phyloP scores from a whole-genome alignment of 768 basidiomycete species.

The Boletus insuetus region DNA sequence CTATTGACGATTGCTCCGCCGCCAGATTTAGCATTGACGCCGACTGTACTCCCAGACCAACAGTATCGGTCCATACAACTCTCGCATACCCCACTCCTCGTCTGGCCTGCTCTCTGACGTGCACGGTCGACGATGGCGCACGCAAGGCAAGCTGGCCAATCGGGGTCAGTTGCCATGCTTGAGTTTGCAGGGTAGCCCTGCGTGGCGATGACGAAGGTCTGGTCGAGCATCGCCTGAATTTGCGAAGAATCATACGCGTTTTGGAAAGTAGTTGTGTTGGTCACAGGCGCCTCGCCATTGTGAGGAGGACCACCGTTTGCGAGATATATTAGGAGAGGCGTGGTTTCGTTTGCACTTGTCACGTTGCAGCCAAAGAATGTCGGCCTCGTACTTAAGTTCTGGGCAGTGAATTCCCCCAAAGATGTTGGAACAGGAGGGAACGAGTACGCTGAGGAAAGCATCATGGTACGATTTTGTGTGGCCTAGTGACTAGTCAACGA shows the following conservation, averaged over 20 bases:
- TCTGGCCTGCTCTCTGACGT: slow-evolving; percentile 24
- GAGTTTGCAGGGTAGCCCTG: slow-evolving; percentile 37
- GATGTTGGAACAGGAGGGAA: slow-evolving; percentile 32
- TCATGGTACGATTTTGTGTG: slow-evolving; percentile 38
- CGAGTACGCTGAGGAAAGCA: slow-evolving; percentile 33
- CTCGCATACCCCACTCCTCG: slow-evolving; percentile 29
- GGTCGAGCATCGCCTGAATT: slow-evolving; percentile 44
- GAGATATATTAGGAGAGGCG: slow-evolving; percentile 56
- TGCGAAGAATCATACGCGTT: slow-evolving; percentile 35
- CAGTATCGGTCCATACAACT: slow-evolving; percentile 34
- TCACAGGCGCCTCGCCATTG: slow-evolving; percentile 35
- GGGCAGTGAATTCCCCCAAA: slow-evolving; percentile 29
- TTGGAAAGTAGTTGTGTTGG: slow-evolving; percentile 44
- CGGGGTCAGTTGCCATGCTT: slow-evolving; percentile 29
- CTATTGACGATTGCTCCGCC: background rate
- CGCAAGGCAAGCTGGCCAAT: slow-evolving; percentile 50
- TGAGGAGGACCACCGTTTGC: slow-evolving; percentile 49
- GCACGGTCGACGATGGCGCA: slow-evolving; percentile 52
- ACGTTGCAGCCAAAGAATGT: slow-evolving; percentile 47
- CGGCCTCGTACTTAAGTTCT: slow-evolving; percentile 36
- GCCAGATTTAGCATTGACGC: background rate
- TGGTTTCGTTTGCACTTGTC: slow-evolving; percentile 24
- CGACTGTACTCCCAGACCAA: slow-evolving; percentile 19
- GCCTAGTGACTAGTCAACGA: slow-evolving; percentile 12
- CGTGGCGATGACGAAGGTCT: slow-evolving; percentile 41